Evolutionary conservation across 345 rosid species (phyloP).

Genomic region (Melaleuca alternifolia): DNA sequence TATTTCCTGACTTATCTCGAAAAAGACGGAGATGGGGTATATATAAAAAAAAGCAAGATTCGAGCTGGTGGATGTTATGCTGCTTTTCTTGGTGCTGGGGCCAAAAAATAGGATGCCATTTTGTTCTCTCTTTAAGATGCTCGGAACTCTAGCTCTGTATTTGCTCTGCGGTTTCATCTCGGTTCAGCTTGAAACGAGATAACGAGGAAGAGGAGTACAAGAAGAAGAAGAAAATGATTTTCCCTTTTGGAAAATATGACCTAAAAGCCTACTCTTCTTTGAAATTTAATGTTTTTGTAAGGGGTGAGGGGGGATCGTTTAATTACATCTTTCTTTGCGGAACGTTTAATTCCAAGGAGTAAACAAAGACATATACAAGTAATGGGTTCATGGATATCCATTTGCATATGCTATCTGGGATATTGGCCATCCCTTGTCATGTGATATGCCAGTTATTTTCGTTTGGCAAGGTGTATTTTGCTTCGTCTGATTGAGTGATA

Average conservation of each 20-base stretch:
- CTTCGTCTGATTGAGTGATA: not conserved
- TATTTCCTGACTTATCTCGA: not conserved
- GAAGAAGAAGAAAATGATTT: not conserved
- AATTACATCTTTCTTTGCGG: not conserved
- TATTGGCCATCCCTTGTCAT: not conserved
- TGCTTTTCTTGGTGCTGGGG: not conserved
- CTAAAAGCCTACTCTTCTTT: not conserved
- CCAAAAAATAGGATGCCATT: not conserved
- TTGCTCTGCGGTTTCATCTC: not conserved
- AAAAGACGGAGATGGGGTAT: not conserved
- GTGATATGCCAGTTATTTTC: not conserved
- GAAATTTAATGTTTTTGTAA: not conserved
- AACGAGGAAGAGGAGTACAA: not conserved
- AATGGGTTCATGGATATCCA: not conserved
- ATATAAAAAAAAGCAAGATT: not conserved
- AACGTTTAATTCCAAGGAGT: not conserved
- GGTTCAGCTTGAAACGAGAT: not conserved
- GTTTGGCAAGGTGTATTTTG: not conserved
- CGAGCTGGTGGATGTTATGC: not conserved
- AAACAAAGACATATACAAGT: not conserved
- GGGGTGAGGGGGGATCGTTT: not conserved
- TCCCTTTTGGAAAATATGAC: not conserved
- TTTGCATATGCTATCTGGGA: not conserved
- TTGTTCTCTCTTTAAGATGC: not conserved
- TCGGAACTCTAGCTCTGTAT: not conserved